Conservation (phyloP, 192 early-diverging fungal species). For the Funneliformis mosseae region DNA sequence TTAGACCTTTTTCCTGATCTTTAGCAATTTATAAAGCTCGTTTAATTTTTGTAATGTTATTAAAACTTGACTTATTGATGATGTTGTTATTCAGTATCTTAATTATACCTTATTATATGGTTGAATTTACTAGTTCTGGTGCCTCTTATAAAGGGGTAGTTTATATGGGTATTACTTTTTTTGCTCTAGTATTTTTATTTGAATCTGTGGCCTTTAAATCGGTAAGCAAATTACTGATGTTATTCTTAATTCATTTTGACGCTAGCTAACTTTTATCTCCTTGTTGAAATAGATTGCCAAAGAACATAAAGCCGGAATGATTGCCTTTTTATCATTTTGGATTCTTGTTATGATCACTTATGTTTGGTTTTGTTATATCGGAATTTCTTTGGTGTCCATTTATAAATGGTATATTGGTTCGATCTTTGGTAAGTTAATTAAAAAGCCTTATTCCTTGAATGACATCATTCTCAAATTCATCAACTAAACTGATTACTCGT, state of each 20-base stretch:
- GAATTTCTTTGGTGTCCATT: background rate
- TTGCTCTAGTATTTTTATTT: background rate
- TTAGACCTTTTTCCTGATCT: background rate
- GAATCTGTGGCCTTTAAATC: background rate
- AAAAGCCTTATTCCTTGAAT: background rate
- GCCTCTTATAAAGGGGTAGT: background rate
- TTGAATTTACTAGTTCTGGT: background rate
- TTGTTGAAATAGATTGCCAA: background rate
- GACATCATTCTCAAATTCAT: background rate
- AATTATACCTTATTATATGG: background rate
- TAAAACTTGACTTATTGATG: background rate
- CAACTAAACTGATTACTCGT: background rate
- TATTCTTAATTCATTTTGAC: background rate
- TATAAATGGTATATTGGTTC: background rate
- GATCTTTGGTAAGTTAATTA: background rate
- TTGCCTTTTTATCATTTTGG: background rate
- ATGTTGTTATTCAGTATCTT: background rate
- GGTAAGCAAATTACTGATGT: background rate
- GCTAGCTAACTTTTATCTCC: background rate
- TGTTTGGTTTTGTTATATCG: background rate
- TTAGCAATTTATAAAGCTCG: background rate
- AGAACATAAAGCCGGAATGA: background rate
- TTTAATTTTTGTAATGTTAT: background rate
- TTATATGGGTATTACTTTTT: background rate
- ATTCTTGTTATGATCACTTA: background rate